Conservation (phyloP, 345 rosid genomes). For the Melaleuca alternifolia region DNA sequence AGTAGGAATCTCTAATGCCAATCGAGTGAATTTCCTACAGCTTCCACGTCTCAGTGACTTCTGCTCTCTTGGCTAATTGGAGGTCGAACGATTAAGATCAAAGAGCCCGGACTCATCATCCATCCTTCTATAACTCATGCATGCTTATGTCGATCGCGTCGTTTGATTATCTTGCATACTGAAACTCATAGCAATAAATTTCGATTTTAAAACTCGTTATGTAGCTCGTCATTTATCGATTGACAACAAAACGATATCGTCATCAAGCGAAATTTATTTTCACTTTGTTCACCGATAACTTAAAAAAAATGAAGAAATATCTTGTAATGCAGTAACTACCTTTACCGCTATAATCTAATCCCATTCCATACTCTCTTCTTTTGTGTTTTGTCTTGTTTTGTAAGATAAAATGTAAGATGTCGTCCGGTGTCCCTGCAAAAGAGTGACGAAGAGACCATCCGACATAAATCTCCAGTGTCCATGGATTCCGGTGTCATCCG, state of each 20-base stretch:
- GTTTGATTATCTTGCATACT: background rate
- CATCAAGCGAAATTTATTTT: too few species aligned
- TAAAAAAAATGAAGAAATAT: background rate
- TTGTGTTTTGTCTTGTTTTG: background rate
- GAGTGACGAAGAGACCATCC: background rate
- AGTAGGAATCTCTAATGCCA: background rate
- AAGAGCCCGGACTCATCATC: background rate
- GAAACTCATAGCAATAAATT: too few species aligned
- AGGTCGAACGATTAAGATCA: background rate
- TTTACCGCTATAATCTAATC: background rate
- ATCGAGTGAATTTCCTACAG: background rate
- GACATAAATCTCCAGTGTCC: background rate
- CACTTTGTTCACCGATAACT: too few species aligned
- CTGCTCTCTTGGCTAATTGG: rapidly evolving
- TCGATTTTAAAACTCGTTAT: too few species aligned
- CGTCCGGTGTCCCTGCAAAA: background rate
- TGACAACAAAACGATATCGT: too few species aligned
- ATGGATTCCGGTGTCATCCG: constrained; percentile 29
- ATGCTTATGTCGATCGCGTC: background rate
- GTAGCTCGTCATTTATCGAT: too few species aligned
- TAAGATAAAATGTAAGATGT: background rate
- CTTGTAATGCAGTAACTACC: background rate
- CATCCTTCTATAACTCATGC: too few species aligned
- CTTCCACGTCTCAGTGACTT: background rate
- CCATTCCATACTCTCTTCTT: background rate